Evolutionary conservation across 208 protist genomes (phyloP).

Genomic region (Strigomonas culicis): DNA sequence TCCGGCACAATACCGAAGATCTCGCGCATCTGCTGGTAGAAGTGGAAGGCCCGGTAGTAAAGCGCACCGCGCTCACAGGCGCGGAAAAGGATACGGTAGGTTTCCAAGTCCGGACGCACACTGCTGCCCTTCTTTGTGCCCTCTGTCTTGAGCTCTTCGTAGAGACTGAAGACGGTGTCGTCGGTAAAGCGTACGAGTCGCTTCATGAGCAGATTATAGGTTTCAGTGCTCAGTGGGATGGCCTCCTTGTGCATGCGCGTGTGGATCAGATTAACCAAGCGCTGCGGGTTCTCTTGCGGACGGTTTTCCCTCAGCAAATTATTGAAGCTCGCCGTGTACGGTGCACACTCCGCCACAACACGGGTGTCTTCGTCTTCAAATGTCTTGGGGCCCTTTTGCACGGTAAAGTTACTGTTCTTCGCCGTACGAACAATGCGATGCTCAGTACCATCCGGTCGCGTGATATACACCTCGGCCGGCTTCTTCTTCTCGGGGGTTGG

Average conservation of each 20-base stretch:
- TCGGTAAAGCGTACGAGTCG: constrained; percentile 74
- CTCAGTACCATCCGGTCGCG: constrained; percentile 56
- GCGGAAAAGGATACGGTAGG: constrained; percentile 80
- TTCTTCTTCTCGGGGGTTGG: constrained; percentile 20
- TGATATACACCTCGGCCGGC: constrained; percentile 57
- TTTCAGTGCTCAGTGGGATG: constrained; percentile 84
- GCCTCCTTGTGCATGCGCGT: constrained; percentile 80
- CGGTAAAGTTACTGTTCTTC: constrained; percentile 5
- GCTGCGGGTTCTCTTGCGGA: constrained; percentile 49
- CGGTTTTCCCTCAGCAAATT: constrained; percentile 46
- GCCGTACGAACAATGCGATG: constrained; percentile 48
- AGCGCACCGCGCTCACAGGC: constrained; percentile 81
- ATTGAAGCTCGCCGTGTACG: constrained; percentile 90
- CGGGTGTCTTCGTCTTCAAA: constrained; percentile 66
- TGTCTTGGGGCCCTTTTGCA: background rate
- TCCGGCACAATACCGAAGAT: constrained; percentile 74
- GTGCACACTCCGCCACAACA: constrained; percentile 62
- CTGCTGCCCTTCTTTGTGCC: constrained; percentile 51
- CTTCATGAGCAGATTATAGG: constrained; percentile 90
- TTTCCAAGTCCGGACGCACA: constrained; percentile 73
- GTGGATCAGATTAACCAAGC: constrained; percentile 64
- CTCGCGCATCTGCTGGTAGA: constrained; percentile 85
- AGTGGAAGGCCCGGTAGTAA: constrained; percentile 77
- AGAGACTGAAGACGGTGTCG: constrained; percentile 73
- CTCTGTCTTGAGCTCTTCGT: constrained; percentile 83